These are phyloP conservation scores for Wickerhamiella domercqiae DNA, from an alignment of 805 yeast species.

Conservation along the genomic window DNA sequence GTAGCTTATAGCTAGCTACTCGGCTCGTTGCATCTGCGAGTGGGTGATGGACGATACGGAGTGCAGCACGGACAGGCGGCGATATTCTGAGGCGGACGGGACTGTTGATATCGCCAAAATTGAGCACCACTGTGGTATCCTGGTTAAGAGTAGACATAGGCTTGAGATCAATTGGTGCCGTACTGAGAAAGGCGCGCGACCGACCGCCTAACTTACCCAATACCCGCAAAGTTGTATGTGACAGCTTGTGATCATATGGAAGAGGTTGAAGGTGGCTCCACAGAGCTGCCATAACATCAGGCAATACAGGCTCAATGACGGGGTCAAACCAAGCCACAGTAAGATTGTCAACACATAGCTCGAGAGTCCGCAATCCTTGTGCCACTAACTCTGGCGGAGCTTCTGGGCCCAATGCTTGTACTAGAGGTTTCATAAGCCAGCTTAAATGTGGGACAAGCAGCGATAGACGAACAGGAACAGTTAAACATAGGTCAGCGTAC, in stretches of 20 bases:
- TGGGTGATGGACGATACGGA: conserved; percentile 57
- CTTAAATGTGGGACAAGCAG: conserved; percentile 86
- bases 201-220: conserved; percentile 94
- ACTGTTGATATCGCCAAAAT: conserved; percentile 46
- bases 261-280: conserved; percentile 85
- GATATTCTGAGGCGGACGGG: conserved; percentile 62
- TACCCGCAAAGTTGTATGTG: conserved; percentile 86
- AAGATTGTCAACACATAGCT: conserved; percentile 85
- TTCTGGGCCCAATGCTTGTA: conserved; percentile 53
- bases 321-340: conserved; percentile 97
- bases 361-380: conserved; percentile 89
- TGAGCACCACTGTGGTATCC: conserved; percentile 52
- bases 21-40: conserved; percentile 44
- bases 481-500: conserved; percentile 84
- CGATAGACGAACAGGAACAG: conserved; percentile 89
- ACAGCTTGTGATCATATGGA: conserved; percentile 88
- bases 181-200: conserved; percentile 51
- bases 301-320: conserved; percentile 88
- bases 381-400: conserved; percentile 84
- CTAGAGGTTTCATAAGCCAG: conserved; percentile 80
- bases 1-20: conserved; percentile 59
- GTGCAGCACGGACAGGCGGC: conserved; percentile 68
- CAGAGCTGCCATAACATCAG: conserved; percentile 82
- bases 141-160: conserved; percentile 30
- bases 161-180: conserved; percentile 2